These are phyloP conservation scores for Colletotrichum trifolii DNA, from an alignment of 2,329 filamentous ascomycete genomes.

Conservation along the genomic window DNA sequence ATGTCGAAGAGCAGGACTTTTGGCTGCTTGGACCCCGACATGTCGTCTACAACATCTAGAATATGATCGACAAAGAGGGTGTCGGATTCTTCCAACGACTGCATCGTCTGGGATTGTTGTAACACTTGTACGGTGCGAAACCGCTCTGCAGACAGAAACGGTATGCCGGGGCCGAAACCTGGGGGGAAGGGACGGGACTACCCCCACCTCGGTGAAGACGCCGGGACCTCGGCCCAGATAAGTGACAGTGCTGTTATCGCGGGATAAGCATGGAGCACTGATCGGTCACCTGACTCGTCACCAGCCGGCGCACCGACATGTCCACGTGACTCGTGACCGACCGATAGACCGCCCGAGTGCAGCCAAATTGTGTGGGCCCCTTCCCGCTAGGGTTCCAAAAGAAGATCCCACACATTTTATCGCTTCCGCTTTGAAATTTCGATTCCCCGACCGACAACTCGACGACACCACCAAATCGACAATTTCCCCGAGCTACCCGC, in stretches of 20 bases:
- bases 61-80: constrained; percentile 43
- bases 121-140: constrained; percentile 23
- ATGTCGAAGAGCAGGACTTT: constrained; percentile 93
- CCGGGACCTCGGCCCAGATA: constrained; percentile 32
- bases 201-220: constrained; percentile 21
- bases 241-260: neutral
- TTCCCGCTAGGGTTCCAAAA: constrained; percentile 51
- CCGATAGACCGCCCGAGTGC: constrained; percentile 40
- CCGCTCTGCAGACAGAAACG: constrained; percentile 22
- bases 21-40: constrained; percentile 62
- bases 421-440: constrained; percentile 36
- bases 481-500: constrained; percentile 36
- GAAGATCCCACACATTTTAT: constrained; percentile 52
- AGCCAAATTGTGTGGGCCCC: constrained; percentile 34
- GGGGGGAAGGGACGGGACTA: constrained; percentile 11
- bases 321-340: constrained; percentile 55
- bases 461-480: constrained; percentile 41
- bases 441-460: constrained; percentile 37
- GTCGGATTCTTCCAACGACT: constrained; percentile 28
- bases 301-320: neutral
- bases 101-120: constrained; percentile 16
- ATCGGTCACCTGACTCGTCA: constrained; percentile 23
- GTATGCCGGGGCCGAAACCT: constrained; percentile 25
- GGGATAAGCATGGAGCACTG: too few relatives aligned
- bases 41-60: constrained; percentile 47